These are phyloP conservation scores for Verruconis gallopava DNA, from an alignment of 2,329 filamentous ascomycete species.

Conservation along the genomic window DNA sequence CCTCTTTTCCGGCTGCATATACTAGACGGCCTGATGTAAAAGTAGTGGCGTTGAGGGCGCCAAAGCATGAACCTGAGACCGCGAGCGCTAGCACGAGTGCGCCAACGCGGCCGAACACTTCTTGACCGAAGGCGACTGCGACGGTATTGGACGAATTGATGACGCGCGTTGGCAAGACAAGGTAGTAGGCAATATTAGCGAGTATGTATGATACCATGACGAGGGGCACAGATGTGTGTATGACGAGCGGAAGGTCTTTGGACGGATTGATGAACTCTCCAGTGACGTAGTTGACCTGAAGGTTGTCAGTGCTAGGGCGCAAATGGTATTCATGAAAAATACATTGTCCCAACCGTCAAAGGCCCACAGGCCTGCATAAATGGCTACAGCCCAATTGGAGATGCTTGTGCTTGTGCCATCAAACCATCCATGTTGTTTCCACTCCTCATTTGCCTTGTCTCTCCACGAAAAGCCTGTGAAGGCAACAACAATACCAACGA, in stretches of 20 bases:
- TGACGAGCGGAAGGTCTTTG: conserved; percentile 82
- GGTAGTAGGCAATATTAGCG: conserved; percentile 86
- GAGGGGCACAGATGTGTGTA: conserved; percentile 90
- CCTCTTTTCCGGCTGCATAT: conserved; percentile 90
- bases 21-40: conserved; percentile 88
- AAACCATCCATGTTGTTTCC: conserved; percentile 84
- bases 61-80: conserved; percentile 85
- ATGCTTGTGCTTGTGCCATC: conserved; percentile 67
- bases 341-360: conserved; percentile 99
- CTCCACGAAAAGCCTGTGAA: conserved; percentile 69
- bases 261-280: conserved; percentile 89
- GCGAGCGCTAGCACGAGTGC: conserved; percentile 76
- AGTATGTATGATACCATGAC: conserved; percentile 85
- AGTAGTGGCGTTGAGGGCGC: conserved; percentile 83
- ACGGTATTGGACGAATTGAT: conserved; percentile 88
- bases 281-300: conserved; percentile 88
- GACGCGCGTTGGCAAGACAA: conserved; percentile 68
- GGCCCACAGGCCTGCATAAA: conserved; percentile 94
- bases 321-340: conserved; percentile 29
- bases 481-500: conserved; percentile 82
- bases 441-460: conserved; percentile 64
- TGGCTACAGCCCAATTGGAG: conserved; percentile 80
- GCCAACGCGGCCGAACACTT: conserved; percentile 78
- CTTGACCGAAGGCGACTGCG: conserved; percentile 82
- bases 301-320: background rate